A percentile compares a stretch with the other conserved stretches of the same genome.
Evolutionary conservation across 805 yeast genomes (phyloP).

Genomic region (Candida odintsovae): DNA sequence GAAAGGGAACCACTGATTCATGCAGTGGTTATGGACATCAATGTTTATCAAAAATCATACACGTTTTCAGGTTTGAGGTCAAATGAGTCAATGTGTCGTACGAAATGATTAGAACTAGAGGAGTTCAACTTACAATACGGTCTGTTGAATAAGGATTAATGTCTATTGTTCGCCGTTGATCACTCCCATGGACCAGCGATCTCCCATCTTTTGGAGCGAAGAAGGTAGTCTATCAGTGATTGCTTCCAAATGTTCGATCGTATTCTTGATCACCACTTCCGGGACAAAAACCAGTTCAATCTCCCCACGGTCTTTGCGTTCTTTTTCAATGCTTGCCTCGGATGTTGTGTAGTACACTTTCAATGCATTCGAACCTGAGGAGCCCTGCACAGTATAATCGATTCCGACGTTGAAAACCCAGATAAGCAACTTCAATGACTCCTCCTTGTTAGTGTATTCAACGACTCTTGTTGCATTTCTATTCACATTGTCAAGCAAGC

Average conservation of each 20-base stretch:
- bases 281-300: slow-evolving; percentile 35
- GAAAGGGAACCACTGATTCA: too few species aligned
- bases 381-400: slow-evolving; percentile 12
- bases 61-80: too few species aligned
- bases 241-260: slow-evolving; percentile 23
- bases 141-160: too few species aligned
- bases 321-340: slow-evolving; percentile 20
- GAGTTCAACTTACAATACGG: too few species aligned
- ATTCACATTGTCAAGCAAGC: slow-evolving; percentile 37
- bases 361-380: slow-evolving; percentile 24
- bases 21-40: too few species aligned
- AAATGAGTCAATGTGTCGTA: too few species aligned
- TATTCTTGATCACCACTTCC: slow-evolving; percentile 23
- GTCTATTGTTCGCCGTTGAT: not conserved
- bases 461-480: slow-evolving; percentile 36
- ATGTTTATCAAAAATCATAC: too few species aligned
- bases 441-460: slow-evolving; percentile 19
- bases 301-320: slow-evolving; percentile 30
- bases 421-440: slow-evolving; percentile 19
- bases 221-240: slow-evolving; percentile 32
- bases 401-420: slow-evolving; percentile 51
- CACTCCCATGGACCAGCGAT: slow-evolving; percentile 16
- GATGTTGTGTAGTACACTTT: slow-evolving; percentile 41
- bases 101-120: too few species aligned
- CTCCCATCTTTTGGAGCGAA: slow-evolving; percentile 12